Evolutionary conservation across 305 asterid species (phyloP).

Genomic region (Withania somnifera): DNA sequence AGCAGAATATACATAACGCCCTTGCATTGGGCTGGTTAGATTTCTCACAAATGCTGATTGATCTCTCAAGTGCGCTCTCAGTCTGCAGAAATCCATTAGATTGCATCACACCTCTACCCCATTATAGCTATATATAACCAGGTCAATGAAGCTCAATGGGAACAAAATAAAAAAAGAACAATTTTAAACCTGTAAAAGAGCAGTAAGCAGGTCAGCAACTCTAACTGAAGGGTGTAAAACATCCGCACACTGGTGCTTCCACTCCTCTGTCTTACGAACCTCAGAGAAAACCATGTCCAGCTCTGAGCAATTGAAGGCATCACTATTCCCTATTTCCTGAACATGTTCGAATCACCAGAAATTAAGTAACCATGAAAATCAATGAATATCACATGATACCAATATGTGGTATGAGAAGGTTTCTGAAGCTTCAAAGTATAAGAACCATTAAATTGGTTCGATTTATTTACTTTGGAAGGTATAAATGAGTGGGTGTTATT

Average conservation of each 20-base stretch:
- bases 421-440: not conserved
- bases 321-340: slow-evolving; percentile 61
- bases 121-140: not conserved
- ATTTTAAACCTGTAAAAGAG: slow-evolving; percentile 48
- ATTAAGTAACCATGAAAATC: slow-evolving; percentile 12
- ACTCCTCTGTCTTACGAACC: slow-evolving; percentile 45
- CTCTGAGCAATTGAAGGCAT: slow-evolving; percentile 70
- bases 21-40: slow-evolving; percentile 15
- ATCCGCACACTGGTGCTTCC: slow-evolving; percentile 50
- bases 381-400: slow-evolving; percentile 1
- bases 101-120: not conserved
- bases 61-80: slow-evolving; percentile 35
- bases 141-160: not conserved
- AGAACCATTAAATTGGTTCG: not conserved
- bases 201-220: slow-evolving; percentile 29
- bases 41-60: slow-evolving; percentile 40
- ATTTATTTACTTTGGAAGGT: not conserved
- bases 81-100: slow-evolving; percentile 37
- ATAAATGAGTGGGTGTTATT: no score
- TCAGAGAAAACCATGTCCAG: slow-evolving; percentile 53
- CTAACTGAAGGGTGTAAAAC: slow-evolving; percentile 36
- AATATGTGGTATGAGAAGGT: not conserved
- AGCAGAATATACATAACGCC: slow-evolving; percentile 39
- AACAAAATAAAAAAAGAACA: slow-evolving; percentile 2
- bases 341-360: slow-evolving; percentile 13